Evolutionary conservation across 2,329 filamentous ascomycete species (phyloP).

Genomic region (Allantophomopsis lycopodina): DNA sequence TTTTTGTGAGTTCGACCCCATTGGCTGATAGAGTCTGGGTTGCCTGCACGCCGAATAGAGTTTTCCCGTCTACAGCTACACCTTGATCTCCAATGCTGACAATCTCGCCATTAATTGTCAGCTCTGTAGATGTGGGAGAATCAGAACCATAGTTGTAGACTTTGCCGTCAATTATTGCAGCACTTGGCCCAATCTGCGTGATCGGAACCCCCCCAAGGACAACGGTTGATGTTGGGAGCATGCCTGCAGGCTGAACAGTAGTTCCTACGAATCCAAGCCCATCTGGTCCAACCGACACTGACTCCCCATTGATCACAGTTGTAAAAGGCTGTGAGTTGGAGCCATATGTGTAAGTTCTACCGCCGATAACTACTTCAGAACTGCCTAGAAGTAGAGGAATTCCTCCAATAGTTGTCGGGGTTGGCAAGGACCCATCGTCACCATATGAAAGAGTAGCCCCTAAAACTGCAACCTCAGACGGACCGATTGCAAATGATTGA

Average conservation of each 20-base stretch:
- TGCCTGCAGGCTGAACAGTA: slow-evolving; percentile 16
- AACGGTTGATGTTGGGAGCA: neutral
- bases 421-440: slow-evolving; percentile 3
- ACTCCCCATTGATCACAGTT: slow-evolving; percentile 30
- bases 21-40: no score
- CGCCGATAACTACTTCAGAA: slow-evolving; percentile 27
- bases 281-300: slow-evolving; percentile 31
- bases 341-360: slow-evolving; percentile 33
- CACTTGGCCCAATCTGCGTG: neutral
- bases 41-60: no score
- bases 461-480: slow-evolving; percentile 11
- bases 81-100: no score
- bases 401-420: slow-evolving; percentile 8
- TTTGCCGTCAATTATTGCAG: no score
- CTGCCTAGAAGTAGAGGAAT: neutral
- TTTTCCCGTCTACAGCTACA: no score
- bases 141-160: no score
- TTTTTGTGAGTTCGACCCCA: neutral
- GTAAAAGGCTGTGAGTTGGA: slow-evolving; percentile 24
- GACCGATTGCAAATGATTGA: slow-evolving; percentile 13
- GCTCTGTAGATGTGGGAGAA: no score
- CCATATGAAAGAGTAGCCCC: slow-evolving; percentile 6
- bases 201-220: neutral
- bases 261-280: slow-evolving; percentile 28
- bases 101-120: no score